phyloP scores from a whole-genome alignment of 768 basidiomycete species.

The Auricularia auricula-judae region DNA sequence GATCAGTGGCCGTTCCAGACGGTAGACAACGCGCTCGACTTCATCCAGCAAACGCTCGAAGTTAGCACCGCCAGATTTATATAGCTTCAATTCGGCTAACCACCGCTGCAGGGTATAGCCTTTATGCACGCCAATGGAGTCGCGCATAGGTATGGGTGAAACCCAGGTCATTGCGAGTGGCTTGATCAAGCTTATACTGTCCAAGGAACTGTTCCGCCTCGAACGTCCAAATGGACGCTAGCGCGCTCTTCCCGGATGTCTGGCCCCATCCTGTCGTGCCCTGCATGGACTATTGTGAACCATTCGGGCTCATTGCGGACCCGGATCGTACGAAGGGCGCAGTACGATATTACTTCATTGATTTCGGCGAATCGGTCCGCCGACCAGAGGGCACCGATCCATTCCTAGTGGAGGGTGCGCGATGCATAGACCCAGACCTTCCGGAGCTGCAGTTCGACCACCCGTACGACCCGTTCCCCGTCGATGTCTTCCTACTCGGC shows the following conservation, averaged over 20 bases:
- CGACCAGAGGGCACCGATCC: constrained; percentile 5
- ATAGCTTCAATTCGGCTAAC: background rate
- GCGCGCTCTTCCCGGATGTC: constrained; percentile 8
- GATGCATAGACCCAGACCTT: background rate
- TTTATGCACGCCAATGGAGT: background rate
- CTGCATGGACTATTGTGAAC: background rate
- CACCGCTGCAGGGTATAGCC: background rate
- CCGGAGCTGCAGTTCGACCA: background rate
- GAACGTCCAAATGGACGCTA: constrained; percentile 13
- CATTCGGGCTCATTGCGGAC: constrained; percentile 2
- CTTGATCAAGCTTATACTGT: background rate
- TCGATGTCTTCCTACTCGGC: constrained; percentile 6
- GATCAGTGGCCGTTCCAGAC: background rate
- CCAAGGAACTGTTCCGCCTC: constrained; percentile 5
- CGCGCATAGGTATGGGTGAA: background rate
- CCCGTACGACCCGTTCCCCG: constrained; percentile 2
- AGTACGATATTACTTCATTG: constrained; percentile 16
- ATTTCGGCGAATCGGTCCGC: constrained; percentile 12
- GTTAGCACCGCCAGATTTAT: background rate
- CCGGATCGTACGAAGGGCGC: constrained; percentile 15
- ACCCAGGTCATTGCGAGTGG: no score
- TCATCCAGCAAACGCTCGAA: background rate
- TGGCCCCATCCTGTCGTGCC: constrained; percentile 8
- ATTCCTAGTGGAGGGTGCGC: constrained; percentile 9
- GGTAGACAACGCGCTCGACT: background rate